Evolutionary conservation across 2,329 filamentous ascomycete genomes (phyloP), one percentile per base, ranked within the genome.

Genomic region (Pseudocercospora crystallina): DNA sequence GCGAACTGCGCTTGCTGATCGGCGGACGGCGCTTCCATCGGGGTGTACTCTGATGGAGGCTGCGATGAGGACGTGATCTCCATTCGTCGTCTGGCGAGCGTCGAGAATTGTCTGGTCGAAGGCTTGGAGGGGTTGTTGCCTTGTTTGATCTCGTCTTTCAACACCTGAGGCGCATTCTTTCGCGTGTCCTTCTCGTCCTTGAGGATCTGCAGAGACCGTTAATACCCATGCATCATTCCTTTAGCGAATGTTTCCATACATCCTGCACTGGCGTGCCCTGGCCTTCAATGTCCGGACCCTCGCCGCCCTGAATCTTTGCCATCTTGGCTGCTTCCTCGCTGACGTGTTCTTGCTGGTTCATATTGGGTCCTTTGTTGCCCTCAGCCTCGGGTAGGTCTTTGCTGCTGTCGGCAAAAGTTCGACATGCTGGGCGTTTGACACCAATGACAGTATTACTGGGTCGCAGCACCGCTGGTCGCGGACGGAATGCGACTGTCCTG

Each of bases 231-330:
- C 13, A 10, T 8, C 30, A 13, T 33, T 33, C 14, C 13, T 38
- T 30, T 20, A 17, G 33, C 8, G 32, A 41, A 20, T 37, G 31
- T 43, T 33, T 33, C 62, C 73, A 60, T 64, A 86, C 84, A 71
- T 87, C 84, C 66, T 83, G 77, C 57, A 87, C 77, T 7, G 83
- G 83, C 43, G 84, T 84, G 12, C 84, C 84, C 65, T 86, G 82
- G 3, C 59, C 60, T 42, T 80, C 76, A 32, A 86, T 63, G 62
- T 87, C 84, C 14, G 84, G 85, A 20, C 79, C 76, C 48, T 76
- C 69, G 47, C 76, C 71, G 47, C 82, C 80, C 62, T 75, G 81
- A 20, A 82, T 79, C 62, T 81, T 76, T 20, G 77, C 78, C 57
- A 80, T 77, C 59, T 80, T 78, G 34, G 79, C 79, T 30, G 83